A percentile compares a stretch with the other conserved stretches of the same genome.
Conservation (phyloP, 805 yeast species). For the Lachancea cidri region DNA sequence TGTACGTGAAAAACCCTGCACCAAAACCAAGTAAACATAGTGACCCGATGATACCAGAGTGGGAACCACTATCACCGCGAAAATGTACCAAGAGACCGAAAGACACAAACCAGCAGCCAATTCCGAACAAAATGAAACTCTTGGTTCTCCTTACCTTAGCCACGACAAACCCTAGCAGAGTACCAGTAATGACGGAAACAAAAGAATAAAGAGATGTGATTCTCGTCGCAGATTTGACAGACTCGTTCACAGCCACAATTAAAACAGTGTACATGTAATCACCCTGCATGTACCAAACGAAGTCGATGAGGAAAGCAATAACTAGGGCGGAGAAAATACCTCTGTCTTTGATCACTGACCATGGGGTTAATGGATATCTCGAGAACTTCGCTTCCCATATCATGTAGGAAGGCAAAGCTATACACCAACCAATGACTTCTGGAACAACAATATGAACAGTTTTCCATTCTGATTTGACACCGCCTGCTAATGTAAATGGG, state of each 20-base stretch:
- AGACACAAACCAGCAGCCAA: constrained; percentile 51
- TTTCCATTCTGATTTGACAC: constrained; percentile 46
- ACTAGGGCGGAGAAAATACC: constrained; percentile 61
- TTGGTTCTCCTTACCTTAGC: constrained; percentile 48
- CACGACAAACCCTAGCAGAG: constrained; percentile 51
- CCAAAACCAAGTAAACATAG: constrained; percentile 64
- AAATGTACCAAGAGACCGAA: constrained; percentile 54
- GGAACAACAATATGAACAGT: constrained; percentile 58
- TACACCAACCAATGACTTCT: constrained; percentile 49
- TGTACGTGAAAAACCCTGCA: constrained; percentile 66
- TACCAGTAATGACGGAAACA: constrained; percentile 58
- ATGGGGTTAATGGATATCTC: constrained; percentile 52
- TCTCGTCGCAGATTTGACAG: constrained; percentile 59
- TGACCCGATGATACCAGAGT: constrained; percentile 59
- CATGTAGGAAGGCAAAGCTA: constrained; percentile 47
- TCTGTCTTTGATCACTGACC: constrained; percentile 49
- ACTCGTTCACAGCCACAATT: constrained; percentile 51
- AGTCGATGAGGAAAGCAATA: constrained; percentile 51
- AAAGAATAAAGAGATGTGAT: constrained; percentile 59
- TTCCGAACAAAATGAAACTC: constrained; percentile 55
- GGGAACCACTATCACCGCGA: constrained; percentile 45
- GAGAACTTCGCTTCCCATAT: constrained; percentile 55
- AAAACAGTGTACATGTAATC: constrained; percentile 60
- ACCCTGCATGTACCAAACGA: constrained; percentile 61
- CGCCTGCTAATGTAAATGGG: constrained; percentile 69